Evolutionary conservation across 164 flowering plant species (phyloP).

Genomic region (Brasenia schreberi): DNA sequence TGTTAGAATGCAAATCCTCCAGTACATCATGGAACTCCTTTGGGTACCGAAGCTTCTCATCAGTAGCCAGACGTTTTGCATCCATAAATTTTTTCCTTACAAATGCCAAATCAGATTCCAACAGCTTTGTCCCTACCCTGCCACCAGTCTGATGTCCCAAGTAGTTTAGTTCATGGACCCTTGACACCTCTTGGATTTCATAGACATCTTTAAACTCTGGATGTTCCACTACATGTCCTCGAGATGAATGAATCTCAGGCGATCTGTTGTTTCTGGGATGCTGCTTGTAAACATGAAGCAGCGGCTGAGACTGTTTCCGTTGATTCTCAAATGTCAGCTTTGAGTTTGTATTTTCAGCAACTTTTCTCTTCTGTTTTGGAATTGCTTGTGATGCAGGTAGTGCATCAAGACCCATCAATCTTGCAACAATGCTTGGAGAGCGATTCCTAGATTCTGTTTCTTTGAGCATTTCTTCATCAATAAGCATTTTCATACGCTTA

Average conservation of each 20-base stretch:
- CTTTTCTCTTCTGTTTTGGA: constrained; percentile 19
- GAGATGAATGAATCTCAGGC: constrained; percentile 22
- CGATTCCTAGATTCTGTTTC: constrained; percentile 44
- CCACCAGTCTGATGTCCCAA: neutral
- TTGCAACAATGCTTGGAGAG: constrained; percentile 64
- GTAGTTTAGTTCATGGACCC: constrained; percentile 9
- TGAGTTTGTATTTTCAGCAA: constrained; percentile 14
- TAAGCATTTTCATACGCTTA: constrained; percentile 39
- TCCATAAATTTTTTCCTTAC: constrained; percentile 50
- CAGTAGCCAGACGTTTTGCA: constrained; percentile 46
- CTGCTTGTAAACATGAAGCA: neutral
- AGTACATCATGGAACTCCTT: constrained; percentile 59
- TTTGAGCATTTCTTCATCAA: constrained; percentile 57
- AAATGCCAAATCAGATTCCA: constrained; percentile 35
- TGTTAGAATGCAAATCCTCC: constrained; percentile 50
- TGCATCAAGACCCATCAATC: constrained; percentile 86
- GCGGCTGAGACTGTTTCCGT: constrained; percentile 5
- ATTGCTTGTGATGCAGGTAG: constrained; percentile 44
- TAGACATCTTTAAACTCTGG: constrained; percentile 77
- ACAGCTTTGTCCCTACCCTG: constrained; percentile 7
- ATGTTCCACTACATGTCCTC: constrained; percentile 33
- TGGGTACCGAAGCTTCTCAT: constrained; percentile 42
- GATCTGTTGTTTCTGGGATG: constrained; percentile 1
- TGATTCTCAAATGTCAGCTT: constrained; percentile 14
- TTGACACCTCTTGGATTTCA: constrained; percentile 51